Conservation (phyloP, 148 eudicot species). For the Nepenthes gracilis region DNA sequence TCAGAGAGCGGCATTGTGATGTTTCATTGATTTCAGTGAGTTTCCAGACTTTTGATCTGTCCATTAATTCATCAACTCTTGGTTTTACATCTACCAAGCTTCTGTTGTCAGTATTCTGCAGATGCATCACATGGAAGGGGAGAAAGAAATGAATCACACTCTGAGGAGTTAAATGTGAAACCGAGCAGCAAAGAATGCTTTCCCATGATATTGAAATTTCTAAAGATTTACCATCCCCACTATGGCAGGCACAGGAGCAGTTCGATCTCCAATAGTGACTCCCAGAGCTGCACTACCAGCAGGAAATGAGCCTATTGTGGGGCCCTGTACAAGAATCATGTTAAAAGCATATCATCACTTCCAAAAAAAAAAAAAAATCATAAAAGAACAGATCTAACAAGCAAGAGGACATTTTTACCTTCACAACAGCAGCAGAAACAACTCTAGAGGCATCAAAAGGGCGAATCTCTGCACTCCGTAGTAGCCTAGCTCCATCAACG, state of each 20-base stretch:
- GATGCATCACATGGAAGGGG: background rate
- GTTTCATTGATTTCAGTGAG: constrained; percentile 55
- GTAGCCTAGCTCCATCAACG: constrained; percentile 51
- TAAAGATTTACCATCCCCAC: constrained; percentile 35
- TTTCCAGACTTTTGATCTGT: constrained; percentile 66
- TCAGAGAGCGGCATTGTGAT: constrained; percentile 70
- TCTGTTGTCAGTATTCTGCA: constrained; percentile 60
- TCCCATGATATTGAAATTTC: background rate
- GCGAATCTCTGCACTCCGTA: constrained; percentile 47
- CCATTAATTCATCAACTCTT: constrained; percentile 53
- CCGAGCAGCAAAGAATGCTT: background rate
- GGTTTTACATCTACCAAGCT: constrained; percentile 54
- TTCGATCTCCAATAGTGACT: constrained; percentile 48
- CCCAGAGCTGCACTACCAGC: constrained; percentile 40
- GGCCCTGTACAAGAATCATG: constrained; percentile 29
- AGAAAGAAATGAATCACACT: background rate
- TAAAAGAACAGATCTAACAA: constrained; percentile 2
- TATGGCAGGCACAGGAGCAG: constrained; percentile 42
- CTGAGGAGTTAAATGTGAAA: background rate
- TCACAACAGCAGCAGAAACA: constrained; percentile 40
- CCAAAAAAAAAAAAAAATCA: background rate
- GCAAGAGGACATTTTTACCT: constrained; percentile 29
- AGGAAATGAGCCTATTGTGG: constrained; percentile 44
- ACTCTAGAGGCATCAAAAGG: constrained; percentile 61
- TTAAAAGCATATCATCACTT: background rate